Conservation (phyloP, 352 stramenopile genomes). For the Globisporangium iwayamae region DNA sequence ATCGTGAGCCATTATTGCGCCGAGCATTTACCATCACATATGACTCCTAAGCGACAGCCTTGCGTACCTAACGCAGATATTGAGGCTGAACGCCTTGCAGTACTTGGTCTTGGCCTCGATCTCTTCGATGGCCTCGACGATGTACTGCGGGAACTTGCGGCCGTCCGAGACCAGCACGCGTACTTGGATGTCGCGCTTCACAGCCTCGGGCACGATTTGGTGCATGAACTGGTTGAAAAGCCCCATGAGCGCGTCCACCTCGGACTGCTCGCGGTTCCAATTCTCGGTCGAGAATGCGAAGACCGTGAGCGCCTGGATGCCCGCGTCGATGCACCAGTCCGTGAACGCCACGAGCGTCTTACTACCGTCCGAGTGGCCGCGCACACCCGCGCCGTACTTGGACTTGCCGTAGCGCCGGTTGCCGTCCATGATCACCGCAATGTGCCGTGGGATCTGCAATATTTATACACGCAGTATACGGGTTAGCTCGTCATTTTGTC, state of each 20-base stretch:
- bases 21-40: conserved; percentile 1
- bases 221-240: conserved; percentile 96
- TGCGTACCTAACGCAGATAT: conserved; percentile 77
- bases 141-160: conserved; percentile 62
- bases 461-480: background rate
- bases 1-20: background rate
- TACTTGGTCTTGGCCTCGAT: conserved; percentile 88
- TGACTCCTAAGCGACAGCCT: background rate
- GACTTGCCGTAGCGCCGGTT: conserved; percentile 93
- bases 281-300: conserved; percentile 97
- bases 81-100: conserved; percentile 78
- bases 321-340: conserved; percentile 94
- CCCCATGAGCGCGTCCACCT: conserved; percentile 91
- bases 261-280: conserved; percentile 87
- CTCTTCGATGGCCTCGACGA: conserved; percentile 58
- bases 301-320: conserved; percentile 90
- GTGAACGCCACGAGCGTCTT: conserved; percentile 94
- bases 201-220: conserved; percentile 86
- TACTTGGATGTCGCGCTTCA: conserved; percentile 91
- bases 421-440: conserved; percentile 97
- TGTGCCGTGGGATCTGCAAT: conserved; percentile 70
- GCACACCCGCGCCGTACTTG: conserved; percentile 67
- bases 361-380: conserved; percentile 94
- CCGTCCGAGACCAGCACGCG: conserved; percentile 86
- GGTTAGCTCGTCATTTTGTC: background rate